Base-by-base conservation (phyloP, 148 eudicot genomes). In the Bassia scoparia region DNA sequence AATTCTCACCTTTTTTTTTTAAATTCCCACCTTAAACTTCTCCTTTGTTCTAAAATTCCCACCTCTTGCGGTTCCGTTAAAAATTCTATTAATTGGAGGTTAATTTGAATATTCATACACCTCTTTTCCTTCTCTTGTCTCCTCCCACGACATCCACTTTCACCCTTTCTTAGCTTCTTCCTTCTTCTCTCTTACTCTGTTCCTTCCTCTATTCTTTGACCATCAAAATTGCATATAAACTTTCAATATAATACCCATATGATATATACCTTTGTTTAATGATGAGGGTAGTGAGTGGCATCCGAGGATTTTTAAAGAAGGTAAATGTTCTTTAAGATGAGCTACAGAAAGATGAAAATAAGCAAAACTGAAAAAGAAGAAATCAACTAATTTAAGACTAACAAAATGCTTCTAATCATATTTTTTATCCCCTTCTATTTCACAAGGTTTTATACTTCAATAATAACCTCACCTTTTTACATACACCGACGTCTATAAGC, bases 401-500 rank as follows among this genome's bases (percentile, higher is more conserved):
- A 71, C 30, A 71, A 50, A 73, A 78, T 61, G 61, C 41, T 49
- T 48, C 37, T 26, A 20, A 31, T 7, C 26, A 29, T 31, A 46
- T 46, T 72, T 65, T 31, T 27, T 74, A 3, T 27, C 31, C 23
- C 3, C 18, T 49, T 49, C 21, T 49, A 23, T 26, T 62, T 70
- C 65, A 55, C 46, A 34, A 30, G 75, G 55, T 69, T 68, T 48
- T 66, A 83, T 77, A 85, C 71, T 82, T 85, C 86, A 80, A 82
- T 84, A 80, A 82, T 84, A 18, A 86, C 82, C 79, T 90, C 96
- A 43, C 81, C 92, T 78, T 73, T 69, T 41, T 74, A 77, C 96
- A 90, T 79, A 83, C 70, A 61, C 96, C 92, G 24, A 90, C 90
- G 49, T 90, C 89, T 61, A 90, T 73, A 49, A 80, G 82, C 90